Base-by-base conservation (phyloP, 2,329 filamentous ascomycete genomes). In the Juglanconis oblonga region DNA sequence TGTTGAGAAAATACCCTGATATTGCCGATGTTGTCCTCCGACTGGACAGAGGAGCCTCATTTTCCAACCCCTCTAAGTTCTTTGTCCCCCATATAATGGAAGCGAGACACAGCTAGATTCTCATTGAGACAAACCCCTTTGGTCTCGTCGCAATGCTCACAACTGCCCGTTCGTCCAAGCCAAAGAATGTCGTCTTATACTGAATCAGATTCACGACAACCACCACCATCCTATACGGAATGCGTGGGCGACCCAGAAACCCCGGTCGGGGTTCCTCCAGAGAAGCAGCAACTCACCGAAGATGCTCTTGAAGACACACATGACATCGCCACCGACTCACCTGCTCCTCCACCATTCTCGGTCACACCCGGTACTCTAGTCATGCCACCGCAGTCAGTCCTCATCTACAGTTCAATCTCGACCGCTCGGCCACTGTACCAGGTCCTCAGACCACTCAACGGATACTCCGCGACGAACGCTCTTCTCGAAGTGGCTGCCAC, bases 301-400 rank as follows among this genome's bases (percentile, higher is more conserved):
- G 13, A 50, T 24, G 4, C 11, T 2, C 45, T 42, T 9, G 38
- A 55, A 3, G 55, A 52, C 4, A 7, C 47, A 3, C 5, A n/a
- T 24, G 38, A 24, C 57, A 29, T 54, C 44, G 47, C 38, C 24
- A 24, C 42, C n/a, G 17, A 42, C 24, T 13, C 40, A 3, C 51
- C 33, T 24, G 49, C 51, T 50, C 59, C 59, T 1, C 55, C 55
- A 11, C 59, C 59, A 3, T 61, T 61, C 45, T 55, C 51, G 5
- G 36, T 55, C 32, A 61, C 59, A 4, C 59, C 59, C 14, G 55
- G 59, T 2, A 58, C 50, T 3, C 51, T 61, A 11, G 10, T 61
- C 13, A 35, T 61, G 2, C n/a, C 47, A 4, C 59, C 51, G 2
- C 33, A 42, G 11, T n/a, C 51, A 4, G 7, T 29, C 14, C 32